phyloP scores from a whole-genome alignment of 768 basidiomycete species.

The Pulveroboletus sp. region DNA sequence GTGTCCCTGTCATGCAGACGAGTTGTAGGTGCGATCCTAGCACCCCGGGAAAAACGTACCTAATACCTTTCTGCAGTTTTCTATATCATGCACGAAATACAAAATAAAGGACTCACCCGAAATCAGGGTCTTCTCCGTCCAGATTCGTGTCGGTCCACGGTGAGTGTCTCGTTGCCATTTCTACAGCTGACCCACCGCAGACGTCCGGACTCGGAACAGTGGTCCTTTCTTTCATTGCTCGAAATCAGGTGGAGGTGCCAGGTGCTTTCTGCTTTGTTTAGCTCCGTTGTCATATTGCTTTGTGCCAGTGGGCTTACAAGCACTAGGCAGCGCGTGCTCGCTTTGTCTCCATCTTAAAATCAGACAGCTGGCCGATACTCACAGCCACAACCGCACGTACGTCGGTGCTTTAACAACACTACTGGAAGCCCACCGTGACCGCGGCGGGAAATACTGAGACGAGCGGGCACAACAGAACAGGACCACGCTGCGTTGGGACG shows the following conservation, averaged over 20 bases:
- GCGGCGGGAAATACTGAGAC: too few relatives aligned
- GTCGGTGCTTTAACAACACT: too few relatives aligned
- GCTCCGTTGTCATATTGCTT: conserved; percentile 14
- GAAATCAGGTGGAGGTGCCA: neutral
- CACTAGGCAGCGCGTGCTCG: neutral
- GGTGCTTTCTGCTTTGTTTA: conserved; percentile 16
- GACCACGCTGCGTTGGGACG: too few relatives aligned
- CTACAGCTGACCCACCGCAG: neutral
- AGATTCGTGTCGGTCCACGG: neutral
- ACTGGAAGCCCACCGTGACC: too few relatives aligned
- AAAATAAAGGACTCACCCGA: too few relatives aligned
- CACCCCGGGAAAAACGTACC: too few relatives aligned
- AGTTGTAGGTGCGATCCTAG: neutral
- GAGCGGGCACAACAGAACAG: too few relatives aligned
- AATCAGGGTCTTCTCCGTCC: too few relatives aligned
- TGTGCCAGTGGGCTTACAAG: neutral
- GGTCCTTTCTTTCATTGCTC: neutral
- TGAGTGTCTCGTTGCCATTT: neutral
- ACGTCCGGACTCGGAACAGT: neutral
- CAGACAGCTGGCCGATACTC: conserved; percentile 4
- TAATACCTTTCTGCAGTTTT: too few relatives aligned
- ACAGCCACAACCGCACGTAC: too few relatives aligned
- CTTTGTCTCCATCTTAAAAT: conserved; percentile 8
- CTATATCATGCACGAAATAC: too few relatives aligned
- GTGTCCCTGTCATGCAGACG: neutral